Evolutionary conservation across 208 protist genomes (phyloP), one percentile per base, ranked within the genome.

Genomic region (Acanthamoeba culbertsoni): DNA sequence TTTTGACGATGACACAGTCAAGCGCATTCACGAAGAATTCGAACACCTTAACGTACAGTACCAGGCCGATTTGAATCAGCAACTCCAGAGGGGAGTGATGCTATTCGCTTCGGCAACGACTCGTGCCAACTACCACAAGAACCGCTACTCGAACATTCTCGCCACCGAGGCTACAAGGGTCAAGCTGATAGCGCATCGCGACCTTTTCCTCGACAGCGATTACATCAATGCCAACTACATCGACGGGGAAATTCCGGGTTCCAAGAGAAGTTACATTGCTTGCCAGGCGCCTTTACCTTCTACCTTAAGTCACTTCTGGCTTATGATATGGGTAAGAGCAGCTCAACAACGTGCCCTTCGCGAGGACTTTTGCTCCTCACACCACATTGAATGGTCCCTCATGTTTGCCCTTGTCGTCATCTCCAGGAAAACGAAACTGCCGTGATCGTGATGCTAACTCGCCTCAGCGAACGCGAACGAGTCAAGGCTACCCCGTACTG

Each of bases 391-490:
- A 55, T 23, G 20, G 10, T n/a, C 20, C 51, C 26, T 26, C 18
- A 7, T 26, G 18, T 2, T 6, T n/a, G 37, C 63, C 4, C 6
- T 18, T 75, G 68, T 40, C 8, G 68, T 33, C 59, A 68, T 68
- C 28, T n/a, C 7, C 37, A 84, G 73, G 82, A 90, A 65, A 90
- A 90, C 51, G 55, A 90, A 65, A 42, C 51, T 20, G 51, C 82
- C 3, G 82, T 90, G 5, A 65, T 96, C 23, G 89, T 94, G 33
- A 96, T 96, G 95, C 82, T 96, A 18, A 93, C 94, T 12, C 91
- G 86, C 43, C 86, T 92, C 23, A 40, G 37, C 59, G 86, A 92
- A 35, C 46, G 82, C 26, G 82, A 90, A 12, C 46, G 82, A 14
- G 53, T 65, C 86, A 68, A 92, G 28, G 86, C 86, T 1, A 57